phyloP scores from a whole-genome alignment of 495 filamentous ascomycete species.

The Hypoxylon cercidicola region DNA sequence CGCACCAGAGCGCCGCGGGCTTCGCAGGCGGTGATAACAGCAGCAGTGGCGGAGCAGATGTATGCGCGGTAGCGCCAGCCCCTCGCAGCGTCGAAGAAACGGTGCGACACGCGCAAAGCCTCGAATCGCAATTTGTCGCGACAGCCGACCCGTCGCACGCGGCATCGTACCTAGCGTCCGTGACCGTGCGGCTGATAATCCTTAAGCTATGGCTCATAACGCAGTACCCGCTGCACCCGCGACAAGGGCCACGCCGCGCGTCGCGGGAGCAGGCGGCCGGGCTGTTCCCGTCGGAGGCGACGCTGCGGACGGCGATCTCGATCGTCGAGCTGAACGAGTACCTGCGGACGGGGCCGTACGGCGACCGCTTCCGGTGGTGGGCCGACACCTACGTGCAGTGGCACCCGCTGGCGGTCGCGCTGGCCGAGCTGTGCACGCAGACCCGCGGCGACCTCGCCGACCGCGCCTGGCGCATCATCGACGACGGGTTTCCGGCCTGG shows the following conservation, averaged over 20 bases:
- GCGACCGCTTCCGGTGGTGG: conserved; percentile 46
- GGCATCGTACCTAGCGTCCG: conserved; percentile 43
- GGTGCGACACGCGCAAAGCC: conserved; percentile 36
- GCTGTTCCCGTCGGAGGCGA: conserved; percentile 37
- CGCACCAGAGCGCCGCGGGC: conserved; percentile 19
- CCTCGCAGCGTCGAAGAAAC: conserved; percentile 42
- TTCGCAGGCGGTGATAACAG: no score
- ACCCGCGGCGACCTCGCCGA: conserved; percentile 66
- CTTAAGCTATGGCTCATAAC: conserved; percentile 72
- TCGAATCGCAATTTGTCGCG: conserved; percentile 45
- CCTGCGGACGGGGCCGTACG: conserved; percentile 32
- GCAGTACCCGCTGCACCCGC: conserved; percentile 66
- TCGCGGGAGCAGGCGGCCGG: conserved; percentile 6
- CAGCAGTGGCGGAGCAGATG: no score
- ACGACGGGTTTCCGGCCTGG: conserved; percentile 66
- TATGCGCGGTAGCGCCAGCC: no score
- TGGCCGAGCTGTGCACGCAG: conserved; percentile 74
- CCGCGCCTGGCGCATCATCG: conserved; percentile 70
- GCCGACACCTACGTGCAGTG: conserved; percentile 74
- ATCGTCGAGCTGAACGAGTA: conserved; percentile 46
- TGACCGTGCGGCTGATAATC: conserved; percentile 61
- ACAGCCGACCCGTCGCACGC: conserved; percentile 38
- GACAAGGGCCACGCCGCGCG: conserved; percentile 4
- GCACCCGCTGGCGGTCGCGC: conserved; percentile 74
- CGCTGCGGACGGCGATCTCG: conserved; percentile 48